These are phyloP conservation scores for Fragilariopsis cylindrus DNA, from an alignment of 108 stramenopile species.

Conservation along the genomic window DNA sequence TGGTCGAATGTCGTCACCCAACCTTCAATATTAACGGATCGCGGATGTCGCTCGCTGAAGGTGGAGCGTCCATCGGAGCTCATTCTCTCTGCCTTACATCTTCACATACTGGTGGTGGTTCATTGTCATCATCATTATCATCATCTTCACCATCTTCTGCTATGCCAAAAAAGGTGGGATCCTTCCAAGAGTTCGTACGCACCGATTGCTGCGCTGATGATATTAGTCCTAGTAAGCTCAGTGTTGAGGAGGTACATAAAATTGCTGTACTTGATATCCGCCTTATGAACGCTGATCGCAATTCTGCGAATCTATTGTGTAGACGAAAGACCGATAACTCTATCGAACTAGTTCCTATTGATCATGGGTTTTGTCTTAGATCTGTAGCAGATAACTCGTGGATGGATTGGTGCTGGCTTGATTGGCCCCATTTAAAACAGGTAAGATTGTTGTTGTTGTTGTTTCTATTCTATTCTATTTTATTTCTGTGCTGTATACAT, in stretches of 20 bases:
- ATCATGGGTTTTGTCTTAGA: conserved; percentile 97
- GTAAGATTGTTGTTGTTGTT: conserved; percentile 29
- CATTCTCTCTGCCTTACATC: conserved; percentile 55
- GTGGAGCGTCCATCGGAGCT: conserved; percentile 82
- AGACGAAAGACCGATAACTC: conserved; percentile 63
- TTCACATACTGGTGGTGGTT: conserved; percentile 13
- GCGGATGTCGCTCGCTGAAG: conserved; percentile 61
- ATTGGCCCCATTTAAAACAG: conserved; percentile 94
- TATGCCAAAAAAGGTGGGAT: conserved; percentile 83
- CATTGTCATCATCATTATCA: not conserved
- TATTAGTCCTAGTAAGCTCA: conserved; percentile 80
- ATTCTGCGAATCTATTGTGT: conserved; percentile 92
- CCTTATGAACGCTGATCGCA: conserved; percentile 95
- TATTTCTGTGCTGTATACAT: not conserved
- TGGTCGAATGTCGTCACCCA: conserved; percentile 93
- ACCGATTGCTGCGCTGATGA: conserved; percentile 93
- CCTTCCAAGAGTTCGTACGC: conserved; percentile 91
- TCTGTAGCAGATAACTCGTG: conserved; percentile 91
- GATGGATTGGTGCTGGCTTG: conserved; percentile 99
- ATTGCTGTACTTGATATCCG: conserved; percentile 98
- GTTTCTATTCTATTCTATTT: not conserved
- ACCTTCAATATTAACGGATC: conserved; percentile 82
- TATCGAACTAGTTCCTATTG: conserved; percentile 92
- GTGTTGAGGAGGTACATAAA: conserved; percentile 92
- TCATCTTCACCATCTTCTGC: not conserved